Conservation (phyloP, 106 monocot genomes). For the Phalaenopsis equestris region DNA sequence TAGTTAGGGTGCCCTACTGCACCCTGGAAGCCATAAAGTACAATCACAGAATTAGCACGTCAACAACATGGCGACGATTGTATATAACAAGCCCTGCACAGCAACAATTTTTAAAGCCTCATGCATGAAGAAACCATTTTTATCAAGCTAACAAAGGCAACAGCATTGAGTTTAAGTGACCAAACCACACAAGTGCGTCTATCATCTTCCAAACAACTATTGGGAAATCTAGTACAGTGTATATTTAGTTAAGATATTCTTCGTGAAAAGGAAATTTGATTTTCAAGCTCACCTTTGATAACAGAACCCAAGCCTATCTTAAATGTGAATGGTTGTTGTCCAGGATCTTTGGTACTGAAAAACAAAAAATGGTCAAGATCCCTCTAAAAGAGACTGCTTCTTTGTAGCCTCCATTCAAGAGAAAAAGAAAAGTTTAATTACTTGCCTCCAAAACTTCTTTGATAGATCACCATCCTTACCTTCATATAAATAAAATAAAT, state of each 20-base stretch:
- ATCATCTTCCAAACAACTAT: neutral
- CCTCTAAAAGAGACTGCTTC: neutral
- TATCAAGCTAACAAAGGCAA: neutral
- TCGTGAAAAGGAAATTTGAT: neutral
- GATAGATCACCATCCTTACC: constrained; percentile 85
- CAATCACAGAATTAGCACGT: neutral
- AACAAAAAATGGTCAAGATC: neutral
- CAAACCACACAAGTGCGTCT: neutral
- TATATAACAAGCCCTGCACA: neutral
- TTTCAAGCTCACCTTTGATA: constrained; percentile 64
- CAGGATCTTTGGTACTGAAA: constrained; percentile 93
- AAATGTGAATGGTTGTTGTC: constrained; percentile 86
- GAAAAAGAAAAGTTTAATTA: neutral
- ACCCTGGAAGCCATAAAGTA: neutral
- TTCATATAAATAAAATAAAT: constrained; percentile 18
- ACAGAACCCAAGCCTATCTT: constrained; percentile 77
- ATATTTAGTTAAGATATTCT: neutral
- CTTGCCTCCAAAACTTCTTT: constrained; percentile 97
- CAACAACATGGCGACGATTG: neutral
- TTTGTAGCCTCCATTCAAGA: constrained; percentile 3
- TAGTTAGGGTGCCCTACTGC: neutral
- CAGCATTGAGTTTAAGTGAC: neutral
- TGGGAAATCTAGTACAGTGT: neutral
- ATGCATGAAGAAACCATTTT: neutral
- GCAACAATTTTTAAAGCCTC: neutral